Evolutionary conservation across 2,329 filamentous ascomycete species (phyloP).

Genomic region (Scytalidium sp.): DNA sequence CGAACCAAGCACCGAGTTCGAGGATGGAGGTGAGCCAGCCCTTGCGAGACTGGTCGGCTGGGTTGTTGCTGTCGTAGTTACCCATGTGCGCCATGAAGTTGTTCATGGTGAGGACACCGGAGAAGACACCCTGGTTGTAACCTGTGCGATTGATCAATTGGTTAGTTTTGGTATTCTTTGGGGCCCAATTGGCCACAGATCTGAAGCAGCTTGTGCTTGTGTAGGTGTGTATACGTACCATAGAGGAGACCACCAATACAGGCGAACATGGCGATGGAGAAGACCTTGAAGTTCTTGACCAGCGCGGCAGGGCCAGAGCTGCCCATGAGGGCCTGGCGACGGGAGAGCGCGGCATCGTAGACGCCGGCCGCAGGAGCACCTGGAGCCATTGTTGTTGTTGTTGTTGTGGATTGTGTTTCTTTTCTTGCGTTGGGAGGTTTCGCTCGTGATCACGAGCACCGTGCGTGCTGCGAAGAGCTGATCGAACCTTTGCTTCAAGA

Average conservation of each 20-base stretch:
- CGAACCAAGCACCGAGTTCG: slow-evolving; percentile 76
- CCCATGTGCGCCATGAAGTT: slow-evolving; percentile 53
- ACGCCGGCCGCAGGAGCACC: slow-evolving; percentile 29
- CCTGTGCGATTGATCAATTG: slow-evolving; percentile 35
- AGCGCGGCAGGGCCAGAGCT: slow-evolving; percentile 48
- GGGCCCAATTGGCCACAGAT: too few relatives aligned
- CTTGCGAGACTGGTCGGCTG: slow-evolving; percentile 49
- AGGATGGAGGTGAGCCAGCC: slow-evolving; percentile 66
- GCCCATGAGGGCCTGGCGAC: slow-evolving; percentile 52
- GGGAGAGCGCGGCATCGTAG: slow-evolving; percentile 50
- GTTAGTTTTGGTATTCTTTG: slow-evolving; percentile 48
- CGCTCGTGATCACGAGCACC: too few relatives aligned
- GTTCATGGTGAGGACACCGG: slow-evolving; percentile 61
- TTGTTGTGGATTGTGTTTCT: background rate
- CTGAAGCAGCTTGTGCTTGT: background rate
- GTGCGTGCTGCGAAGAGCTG: too few relatives aligned
- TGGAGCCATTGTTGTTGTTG: slow-evolving; percentile 16
- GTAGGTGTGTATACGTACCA: slow-evolving; percentile 12
- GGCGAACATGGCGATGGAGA: slow-evolving; percentile 58
- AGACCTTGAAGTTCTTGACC: slow-evolving; percentile 58
- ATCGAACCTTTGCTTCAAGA: too few relatives aligned
- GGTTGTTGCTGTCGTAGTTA: slow-evolving; percentile 44
- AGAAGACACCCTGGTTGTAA: slow-evolving; percentile 76
- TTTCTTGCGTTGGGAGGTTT: background rate
- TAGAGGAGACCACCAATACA: slow-evolving; percentile 59